A percentile compares a stretch with the other conserved stretches of the same genome.
Evolutionary conservation across 2,329 filamentous ascomycete species (phyloP).

Genomic region (Elsinoe ampelina): DNA sequence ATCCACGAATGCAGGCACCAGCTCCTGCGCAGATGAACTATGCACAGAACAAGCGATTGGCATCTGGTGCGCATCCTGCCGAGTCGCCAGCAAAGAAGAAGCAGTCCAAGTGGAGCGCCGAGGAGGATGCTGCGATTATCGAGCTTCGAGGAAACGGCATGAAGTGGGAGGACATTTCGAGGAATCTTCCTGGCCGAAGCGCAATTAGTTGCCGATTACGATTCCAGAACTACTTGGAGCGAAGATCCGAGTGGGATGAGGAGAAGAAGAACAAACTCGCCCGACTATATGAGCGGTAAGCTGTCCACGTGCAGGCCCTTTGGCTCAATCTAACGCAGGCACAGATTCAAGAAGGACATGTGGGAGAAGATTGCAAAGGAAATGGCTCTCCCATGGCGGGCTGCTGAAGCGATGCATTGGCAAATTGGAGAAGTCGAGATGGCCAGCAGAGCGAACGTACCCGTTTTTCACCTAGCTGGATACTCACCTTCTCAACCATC

Average conservation of each 20-base stretch:
- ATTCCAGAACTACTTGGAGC: conserved; percentile 95
- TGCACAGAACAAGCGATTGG: conserved; percentile 30
- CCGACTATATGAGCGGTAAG: conserved; percentile 85
- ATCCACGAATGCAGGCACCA: conserved; percentile 34
- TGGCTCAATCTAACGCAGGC: no score
- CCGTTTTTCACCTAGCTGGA: conserved; percentile 58
- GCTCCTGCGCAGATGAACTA: conserved; percentile 15
- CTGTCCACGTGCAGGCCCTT: conserved; percentile 15
- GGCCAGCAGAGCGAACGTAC: conserved; percentile 81
- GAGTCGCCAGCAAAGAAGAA: conserved; percentile 79
- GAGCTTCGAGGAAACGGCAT: conserved; percentile 81
- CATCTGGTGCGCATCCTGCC: conserved; percentile 38
- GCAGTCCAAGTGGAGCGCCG: conserved; percentile 91
- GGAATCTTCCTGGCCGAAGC: conserved; percentile 78
- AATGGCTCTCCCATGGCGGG: conserved; percentile 89
- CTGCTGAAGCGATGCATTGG: conserved; percentile 98
- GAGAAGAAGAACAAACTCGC: conserved; percentile 96
- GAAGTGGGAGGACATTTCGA: conserved; percentile 99
- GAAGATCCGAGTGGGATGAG: conserved; percentile 90
- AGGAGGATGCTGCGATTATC: conserved; percentile 90
- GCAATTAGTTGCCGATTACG: conserved; percentile 89
- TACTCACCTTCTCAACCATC: conserved; percentile 15
- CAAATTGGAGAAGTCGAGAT: conserved; percentile 89
- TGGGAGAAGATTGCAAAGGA: conserved; percentile 94
- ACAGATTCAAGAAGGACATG: conserved; percentile 94